A percentile compares a stretch with the other conserved stretches of the same genome.
Conservation (phyloP, 2,329 filamentous ascomycete genomes). For the Orbilia brochopaga region DNA sequence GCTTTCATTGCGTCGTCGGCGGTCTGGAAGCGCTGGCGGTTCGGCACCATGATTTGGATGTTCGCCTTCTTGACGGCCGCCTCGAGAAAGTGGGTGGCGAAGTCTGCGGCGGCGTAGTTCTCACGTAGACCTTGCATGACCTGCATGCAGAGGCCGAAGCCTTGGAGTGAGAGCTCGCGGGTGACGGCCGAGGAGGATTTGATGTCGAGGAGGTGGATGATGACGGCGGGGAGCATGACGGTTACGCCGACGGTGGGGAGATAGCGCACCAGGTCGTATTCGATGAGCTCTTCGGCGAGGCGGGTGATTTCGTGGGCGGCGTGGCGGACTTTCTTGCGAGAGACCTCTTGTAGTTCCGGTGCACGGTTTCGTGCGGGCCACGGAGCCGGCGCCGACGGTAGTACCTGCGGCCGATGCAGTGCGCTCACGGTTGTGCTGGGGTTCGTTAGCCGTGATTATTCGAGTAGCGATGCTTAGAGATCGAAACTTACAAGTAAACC, state of each 20-base stretch:
- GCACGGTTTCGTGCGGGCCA: constrained; percentile 58
- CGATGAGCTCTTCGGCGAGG: constrained; percentile 78
- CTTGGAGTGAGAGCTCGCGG: constrained; percentile 74
- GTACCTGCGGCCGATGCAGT: constrained; percentile 86
- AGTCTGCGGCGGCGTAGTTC: constrained; percentile 92
- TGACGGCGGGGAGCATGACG: constrained; percentile 87
- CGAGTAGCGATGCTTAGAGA: constrained; percentile 1
- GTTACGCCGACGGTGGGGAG: constrained; percentile 90
- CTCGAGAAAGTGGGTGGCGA: constrained; percentile 92
- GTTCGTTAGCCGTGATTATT: constrained; percentile 32
- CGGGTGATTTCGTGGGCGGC: constrained; percentile 84
- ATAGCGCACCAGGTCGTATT: constrained; percentile 74
- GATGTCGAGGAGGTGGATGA: constrained; percentile 91
- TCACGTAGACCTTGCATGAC: constrained; percentile 87
- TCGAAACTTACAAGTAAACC: constrained; percentile 70
- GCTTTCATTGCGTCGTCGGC: constrained; percentile 49
- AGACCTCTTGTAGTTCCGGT: constrained; percentile 78
- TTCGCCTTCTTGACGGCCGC: constrained; percentile 86
- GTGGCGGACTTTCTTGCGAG: constrained; percentile 79
- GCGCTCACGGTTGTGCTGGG: constrained; percentile 78
- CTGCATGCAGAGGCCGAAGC: constrained; percentile 90
- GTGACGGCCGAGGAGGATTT: constrained; percentile 77
- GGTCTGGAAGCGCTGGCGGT: constrained; percentile 51
- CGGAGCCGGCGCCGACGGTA: constrained; percentile 70
- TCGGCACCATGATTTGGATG: constrained; percentile 69